Evolutionary conservation across 495 filamentous ascomycete species (phyloP), one percentile per base, ranked within the genome.

Genomic region (Penicillium daleae): DNA sequence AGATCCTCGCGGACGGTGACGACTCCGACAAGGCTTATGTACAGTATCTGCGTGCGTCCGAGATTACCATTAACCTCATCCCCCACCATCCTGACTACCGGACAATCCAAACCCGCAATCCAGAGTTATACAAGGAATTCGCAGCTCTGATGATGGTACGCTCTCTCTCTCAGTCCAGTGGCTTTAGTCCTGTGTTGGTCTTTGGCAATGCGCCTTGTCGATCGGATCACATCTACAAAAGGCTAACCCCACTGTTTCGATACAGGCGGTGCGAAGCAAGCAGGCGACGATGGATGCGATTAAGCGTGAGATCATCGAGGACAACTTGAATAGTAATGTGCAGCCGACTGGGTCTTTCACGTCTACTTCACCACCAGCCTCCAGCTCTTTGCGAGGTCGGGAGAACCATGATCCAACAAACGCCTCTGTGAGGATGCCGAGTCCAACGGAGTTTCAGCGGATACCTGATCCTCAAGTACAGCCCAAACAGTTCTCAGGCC

Each of bases 31-130:
- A 71, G 33, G 88, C 87, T 52, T 91, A 88, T 65, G 79, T 88
- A 27, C 91, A 97, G 50, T 98, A 91, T 74, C 82, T 97, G 54
- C 85, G 88, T 42, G 89, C 93, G 26, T 91, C 83, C 48, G 88
- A 91, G 50, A 88, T 98, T 60, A 81, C 89, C 35, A 80, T 90
- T 24, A 83, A 93, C 40, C 78, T 88, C 35, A 88, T 97, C 35
- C 92, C 92, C 9, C 79, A 79, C 35, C 87, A 92, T 63, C 86
- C 84, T 53, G 89, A 91, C 33, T 92, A 84, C 67, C 82, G 72
- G 57, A 62, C 63, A 7, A 68, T 67, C 4, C 68, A 63, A 55
- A 72, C 57, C 21, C 72, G 79, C 35, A 66, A 69, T 15, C 71
- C 76, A 8, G 73, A 63, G 37, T 79, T 74, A 74, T 73, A 77